phyloP scores from a whole-genome alignment of 2,329 filamentous ascomycete species.

The Aureobasidium sp. region DNA sequence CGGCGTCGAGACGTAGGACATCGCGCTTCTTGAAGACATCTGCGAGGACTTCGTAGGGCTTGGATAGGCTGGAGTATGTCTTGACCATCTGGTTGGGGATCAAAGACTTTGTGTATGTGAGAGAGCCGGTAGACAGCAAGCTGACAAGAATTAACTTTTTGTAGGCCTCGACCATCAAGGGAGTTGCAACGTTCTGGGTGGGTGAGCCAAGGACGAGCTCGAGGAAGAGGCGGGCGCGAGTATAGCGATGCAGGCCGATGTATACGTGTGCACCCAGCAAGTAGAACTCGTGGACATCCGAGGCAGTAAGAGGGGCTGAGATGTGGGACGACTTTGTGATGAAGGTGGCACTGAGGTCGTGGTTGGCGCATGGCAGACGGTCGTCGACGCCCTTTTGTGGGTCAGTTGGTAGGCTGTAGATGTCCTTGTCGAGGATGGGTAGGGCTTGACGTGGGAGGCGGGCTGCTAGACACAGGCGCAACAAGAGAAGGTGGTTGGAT shows the following conservation, averaged over 20 bases:
- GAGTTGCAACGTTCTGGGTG: constrained; percentile 57
- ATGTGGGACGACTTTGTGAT: constrained; percentile 55
- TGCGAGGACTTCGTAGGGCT: constrained; percentile 65
- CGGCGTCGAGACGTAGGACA: constrained; percentile 54
- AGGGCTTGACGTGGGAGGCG: constrained; percentile 50
- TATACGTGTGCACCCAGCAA: constrained; percentile 43
- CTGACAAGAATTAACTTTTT: constrained; percentile 82
- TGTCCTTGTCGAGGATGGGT: constrained; percentile 56
- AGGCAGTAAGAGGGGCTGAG: constrained; percentile 46
- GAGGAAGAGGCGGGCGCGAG: constrained; percentile 40
- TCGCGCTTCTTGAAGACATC: constrained; percentile 58
- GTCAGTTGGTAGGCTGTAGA: constrained; percentile 56
- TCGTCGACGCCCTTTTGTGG: constrained; percentile 31
- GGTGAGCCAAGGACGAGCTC: constrained; percentile 58
- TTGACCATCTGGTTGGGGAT: constrained; percentile 49
- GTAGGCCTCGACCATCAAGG: constrained; percentile 74
- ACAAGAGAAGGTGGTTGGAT: constrained; percentile 52
- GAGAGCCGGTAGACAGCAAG: constrained; percentile 62
- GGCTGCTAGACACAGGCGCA: constrained; percentile 50
- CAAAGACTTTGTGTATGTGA: constrained; percentile 50
- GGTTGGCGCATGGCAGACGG: constrained; percentile 35
- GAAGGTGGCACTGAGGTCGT: constrained; percentile 46
- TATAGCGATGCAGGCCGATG: constrained; percentile 37
- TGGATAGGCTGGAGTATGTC: constrained; percentile 52
- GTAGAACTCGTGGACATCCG: constrained; percentile 51